These are phyloP conservation scores for Hypoxylon sp. DNA, from an alignment of 2,329 filamentous ascomycete species.

Conservation along the genomic window DNA sequence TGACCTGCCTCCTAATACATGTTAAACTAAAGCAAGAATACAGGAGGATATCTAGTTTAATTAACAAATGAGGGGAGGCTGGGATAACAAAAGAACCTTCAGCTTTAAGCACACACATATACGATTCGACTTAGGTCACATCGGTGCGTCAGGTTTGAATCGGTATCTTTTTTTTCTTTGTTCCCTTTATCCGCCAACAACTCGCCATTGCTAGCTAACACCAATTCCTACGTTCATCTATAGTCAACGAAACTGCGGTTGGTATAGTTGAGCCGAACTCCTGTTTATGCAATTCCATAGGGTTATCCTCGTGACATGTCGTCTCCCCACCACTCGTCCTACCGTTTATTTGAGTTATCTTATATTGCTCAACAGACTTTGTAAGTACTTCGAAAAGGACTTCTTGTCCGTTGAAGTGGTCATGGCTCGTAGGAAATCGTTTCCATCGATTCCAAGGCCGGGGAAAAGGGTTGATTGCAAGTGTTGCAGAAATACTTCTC, in stretches of 20 bases:
- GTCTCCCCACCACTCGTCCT: constrained; percentile 19
- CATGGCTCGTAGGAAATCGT: constrained; percentile 71
- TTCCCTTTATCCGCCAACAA: constrained; percentile 17
- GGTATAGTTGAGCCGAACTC: constrained; percentile 52
- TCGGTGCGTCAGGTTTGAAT: background rate
- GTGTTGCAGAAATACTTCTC: constrained; percentile 81
- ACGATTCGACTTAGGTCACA: background rate
- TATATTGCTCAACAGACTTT: constrained; percentile 66
- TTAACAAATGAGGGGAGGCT: background rate
- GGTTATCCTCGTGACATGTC: constrained; percentile 28
- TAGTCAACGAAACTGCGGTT: constrained; percentile 45
- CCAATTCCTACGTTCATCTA: constrained; percentile 47
- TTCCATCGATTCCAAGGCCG: constrained; percentile 73
- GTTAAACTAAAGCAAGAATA: background rate
- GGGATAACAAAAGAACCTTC: background rate
- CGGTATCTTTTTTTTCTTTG: constrained; percentile 11
- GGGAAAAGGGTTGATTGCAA: constrained; percentile 75
- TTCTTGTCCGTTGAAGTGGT: constrained; percentile 73
- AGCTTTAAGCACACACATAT: background rate
- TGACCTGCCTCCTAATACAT: background rate
- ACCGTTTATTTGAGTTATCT: constrained; percentile 30
- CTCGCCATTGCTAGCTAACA: constrained; percentile 41
- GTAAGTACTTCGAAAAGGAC: constrained; percentile 75
- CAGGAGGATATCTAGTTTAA: background rate
- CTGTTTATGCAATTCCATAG: constrained; percentile 50